These are phyloP conservation scores for Plantago ovata DNA, from an alignment of 257 asterid genomes.

Conservation along the genomic window DNA sequence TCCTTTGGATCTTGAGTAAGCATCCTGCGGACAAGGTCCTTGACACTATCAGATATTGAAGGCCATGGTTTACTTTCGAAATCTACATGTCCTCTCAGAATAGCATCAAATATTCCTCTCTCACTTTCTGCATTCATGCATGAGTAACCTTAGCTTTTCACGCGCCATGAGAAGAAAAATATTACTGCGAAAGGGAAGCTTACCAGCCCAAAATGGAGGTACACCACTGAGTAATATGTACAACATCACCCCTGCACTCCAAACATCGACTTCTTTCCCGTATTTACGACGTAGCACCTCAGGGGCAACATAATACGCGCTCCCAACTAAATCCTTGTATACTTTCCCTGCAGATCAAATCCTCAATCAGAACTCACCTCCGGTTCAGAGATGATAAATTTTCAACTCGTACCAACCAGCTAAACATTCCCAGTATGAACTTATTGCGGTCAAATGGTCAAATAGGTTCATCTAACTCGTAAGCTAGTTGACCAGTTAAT, in stretches of 20 bases:
- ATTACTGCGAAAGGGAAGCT: not conserved
- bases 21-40: conserved; percentile 38
- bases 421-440: too few relatives aligned
- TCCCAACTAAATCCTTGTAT: conserved; percentile 15
- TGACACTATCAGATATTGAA: conserved; percentile 39
- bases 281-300: conserved; percentile 4
- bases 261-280: conserved; percentile 10
- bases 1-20: conserved; percentile 6
- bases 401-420: too few relatives aligned
- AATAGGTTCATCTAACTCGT: too few relatives aligned
- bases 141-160: not conserved
- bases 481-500: too few relatives aligned
- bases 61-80: conserved; percentile 48
- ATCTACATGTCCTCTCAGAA: conserved; percentile 38
- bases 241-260: conserved; percentile 14
- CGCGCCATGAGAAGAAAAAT: not conserved
- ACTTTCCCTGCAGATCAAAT: conserved; percentile 1
- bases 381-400: too few relatives aligned
- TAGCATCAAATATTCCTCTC: conserved; percentile 39
- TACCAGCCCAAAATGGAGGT: conserved; percentile 20
- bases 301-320: conserved; percentile 15
- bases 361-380: too few relatives aligned
- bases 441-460: too few relatives aligned
- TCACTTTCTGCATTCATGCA: conserved; percentile 28
- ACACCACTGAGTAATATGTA: conserved; percentile 18